These are phyloP conservation scores for Ganoderma lingzhi DNA, from an alignment of 1,284 basidiomycete genomes.

Conservation along the genomic window DNA sequence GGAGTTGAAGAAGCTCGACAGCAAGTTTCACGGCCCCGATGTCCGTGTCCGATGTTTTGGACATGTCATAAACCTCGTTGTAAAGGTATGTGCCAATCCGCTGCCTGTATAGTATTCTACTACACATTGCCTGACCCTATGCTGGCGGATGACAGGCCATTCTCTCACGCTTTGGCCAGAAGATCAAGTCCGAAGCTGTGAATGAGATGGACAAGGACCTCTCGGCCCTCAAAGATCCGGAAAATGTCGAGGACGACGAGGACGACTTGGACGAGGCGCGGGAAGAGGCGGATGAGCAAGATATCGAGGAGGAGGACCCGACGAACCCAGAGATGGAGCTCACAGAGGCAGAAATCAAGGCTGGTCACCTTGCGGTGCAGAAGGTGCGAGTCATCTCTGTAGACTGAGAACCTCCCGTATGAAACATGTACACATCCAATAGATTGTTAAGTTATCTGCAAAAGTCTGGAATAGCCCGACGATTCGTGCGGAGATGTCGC, in stretches of 20 bases:
- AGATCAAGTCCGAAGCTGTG: no score
- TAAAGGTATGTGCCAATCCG: constrained; percentile 19
- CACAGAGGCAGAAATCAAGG: constrained; percentile 7
- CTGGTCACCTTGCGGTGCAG: background rate
- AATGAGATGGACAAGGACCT: background rate
- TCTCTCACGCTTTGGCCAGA: background rate
- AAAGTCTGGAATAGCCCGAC: background rate
- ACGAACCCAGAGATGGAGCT: constrained; percentile 8
- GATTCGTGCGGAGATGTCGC: constrained; percentile 18
- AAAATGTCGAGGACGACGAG: background rate
- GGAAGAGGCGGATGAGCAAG: background rate
- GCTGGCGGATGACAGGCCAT: background rate
- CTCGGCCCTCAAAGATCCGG: background rate
- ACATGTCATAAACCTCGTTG: constrained; percentile 28
- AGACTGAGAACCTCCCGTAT: background rate
- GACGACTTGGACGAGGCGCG: background rate
- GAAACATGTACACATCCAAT: background rate
- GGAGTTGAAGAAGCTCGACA: background rate
- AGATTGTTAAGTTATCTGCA: background rate
- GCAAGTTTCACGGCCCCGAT: constrained; percentile 19
- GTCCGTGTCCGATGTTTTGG: constrained; percentile 38
- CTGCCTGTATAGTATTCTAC: no score
- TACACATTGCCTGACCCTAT: no score
- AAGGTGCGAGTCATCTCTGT: background rate
- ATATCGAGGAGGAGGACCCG: constrained; percentile 8